Evolutionary conservation across 176 grass and related monocot species (phyloP), one percentile per base, ranked within the genome.

Genomic region (Aegilops longissima): DNA sequence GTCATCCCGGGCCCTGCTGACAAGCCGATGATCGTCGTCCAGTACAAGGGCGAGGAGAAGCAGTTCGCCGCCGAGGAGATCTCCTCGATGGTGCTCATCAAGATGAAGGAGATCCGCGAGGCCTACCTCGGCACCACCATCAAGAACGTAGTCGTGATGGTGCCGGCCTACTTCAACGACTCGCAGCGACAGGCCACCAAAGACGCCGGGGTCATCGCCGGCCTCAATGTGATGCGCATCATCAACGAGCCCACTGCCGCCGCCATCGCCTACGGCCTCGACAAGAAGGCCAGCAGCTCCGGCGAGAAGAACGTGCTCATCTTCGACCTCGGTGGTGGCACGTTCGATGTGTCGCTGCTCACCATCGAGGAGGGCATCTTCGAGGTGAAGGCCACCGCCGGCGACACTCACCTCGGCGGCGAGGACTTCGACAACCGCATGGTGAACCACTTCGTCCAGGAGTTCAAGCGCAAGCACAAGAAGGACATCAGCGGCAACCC

Each of bases 311-410:
- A 94, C 47, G 92, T 97, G 59, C 86, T 94, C 33, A 97, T 97
- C 79, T 98, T 95, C 8, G 95, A 97, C 80, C 91, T 95, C 1
- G 95, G 95, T 3, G 95, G 93, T 2, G 95, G 95, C 71, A 98
- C 96, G 0, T 95, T 95, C 6, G 93, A 98, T 77, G 96, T 98
- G 51, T 98, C 96, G 0, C 86, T 98, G 0, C 93, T 98, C 52
- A 98, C 93, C 24, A 98, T 98, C 21, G 95, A 98, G 76, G 93
- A 98, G 63, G 95, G 95, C 8, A 98, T 98, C 78, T 98, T 98
- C n/a, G 93, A 98, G 76, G 95, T 98, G 47, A 98, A 98, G 84
- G 90, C 96, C 18, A 98, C 96, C 21, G 93, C 96, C 0, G 96
- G 96, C 58, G 96, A 98, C 89, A 98, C 96, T 4, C 95, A 98